Conservation (phyloP, 495 filamentous ascomycete species). For the Cenococcum geophilum region DNA sequence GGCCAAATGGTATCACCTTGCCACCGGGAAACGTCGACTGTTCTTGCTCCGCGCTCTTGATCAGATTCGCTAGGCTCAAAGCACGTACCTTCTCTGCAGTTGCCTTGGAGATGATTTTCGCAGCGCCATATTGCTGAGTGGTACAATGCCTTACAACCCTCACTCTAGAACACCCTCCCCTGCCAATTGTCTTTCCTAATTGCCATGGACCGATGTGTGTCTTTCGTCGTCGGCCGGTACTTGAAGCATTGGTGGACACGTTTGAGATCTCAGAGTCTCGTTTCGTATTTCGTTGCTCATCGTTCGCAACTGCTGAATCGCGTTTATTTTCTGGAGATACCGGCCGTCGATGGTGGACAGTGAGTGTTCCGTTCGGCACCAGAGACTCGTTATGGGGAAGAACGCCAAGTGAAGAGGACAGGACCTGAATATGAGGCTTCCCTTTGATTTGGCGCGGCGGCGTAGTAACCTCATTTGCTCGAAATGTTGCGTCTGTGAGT, state of each 20-base stretch:
- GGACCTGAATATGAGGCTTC: constrained; percentile 2
- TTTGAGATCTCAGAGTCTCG: constrained; percentile 70
- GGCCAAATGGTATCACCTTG: constrained; percentile 71
- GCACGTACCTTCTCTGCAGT: constrained; percentile 64
- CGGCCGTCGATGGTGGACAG: constrained; percentile 32
- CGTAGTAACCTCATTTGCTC: constrained; percentile 20
- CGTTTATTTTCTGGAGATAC: constrained; percentile 48
- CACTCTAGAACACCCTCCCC: constrained; percentile 78
- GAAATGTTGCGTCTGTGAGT: constrained; percentile 22
- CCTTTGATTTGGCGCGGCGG: constrained; percentile 5
- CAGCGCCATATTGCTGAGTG: constrained; percentile 71
- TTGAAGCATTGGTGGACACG: constrained; percentile 54
- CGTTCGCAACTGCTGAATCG: constrained; percentile 49
- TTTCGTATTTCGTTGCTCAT: constrained; percentile 50
- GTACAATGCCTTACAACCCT: constrained; percentile 69
- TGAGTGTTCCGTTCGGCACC: constrained; percentile 25
- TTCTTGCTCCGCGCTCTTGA: constrained; percentile 35
- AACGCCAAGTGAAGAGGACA: constrained; percentile 11
- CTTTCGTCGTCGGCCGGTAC: constrained; percentile 54
- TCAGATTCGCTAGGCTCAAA: constrained; percentile 67
- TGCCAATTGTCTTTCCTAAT: constrained; percentile 76
- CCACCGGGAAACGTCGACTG: constrained; percentile 25
- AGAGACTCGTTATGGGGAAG: constrained; percentile 28
- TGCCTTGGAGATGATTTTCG: constrained; percentile 87
- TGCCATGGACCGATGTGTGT: constrained; percentile 85